Evolutionary conservation across 108 stramenopile species (phyloP), one percentile per base, ranked within the genome.

Genomic region (Nitzschia palea): DNA sequence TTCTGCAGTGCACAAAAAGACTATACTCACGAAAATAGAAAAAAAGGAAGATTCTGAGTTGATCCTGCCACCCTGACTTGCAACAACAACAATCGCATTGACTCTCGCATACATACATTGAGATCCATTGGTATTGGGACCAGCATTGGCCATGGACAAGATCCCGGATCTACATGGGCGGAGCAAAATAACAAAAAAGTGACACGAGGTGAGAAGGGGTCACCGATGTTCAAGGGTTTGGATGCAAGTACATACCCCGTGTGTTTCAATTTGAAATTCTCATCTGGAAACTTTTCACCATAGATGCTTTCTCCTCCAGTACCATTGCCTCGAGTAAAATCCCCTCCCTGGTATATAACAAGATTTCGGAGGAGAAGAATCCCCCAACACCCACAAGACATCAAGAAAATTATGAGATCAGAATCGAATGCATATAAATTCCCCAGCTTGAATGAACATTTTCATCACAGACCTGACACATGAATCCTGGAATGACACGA

Each of bases 201-300:
- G n/a, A n/a, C n/a, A n/a, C n/a, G n/a, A n/a, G n/a, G n/a, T n/a
- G n/a, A n/a, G n/a, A n/a, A n/a, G n/a, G n/a, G n/a, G n/a, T n/a
- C n/a, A n/a, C n/a, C n/a, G n/a, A n/a, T n/a, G n/a, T n/a, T n/a
- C n/a, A n/a, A n/a, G n/a, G n/a, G n/a, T n/a, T n/a, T n/a, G n/a
- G 18, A 50, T 5, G 18, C 22, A 0, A 25, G 2, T 17, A 70
- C 90, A 27, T 70, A 74, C 65, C 92, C 91, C 36, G 66, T 73
- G 79, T 98, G 97, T 59, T 86, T 90, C 56, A 94, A 73, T 52
- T 63, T 63, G 69, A 98, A 99, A 84, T 98, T 98, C 75, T 98
- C 98, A 65, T 99, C 98, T 12, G 80, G 81, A 77, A 99, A 98
- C 67, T 91, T 92, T 62, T 90, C 91, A 1, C 97, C 95, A 69